Percentiles rank a stretch among this genome's conserved stretches.
These are phyloP conservation scores for Lodderomyces theae DNA, from an alignment of 1,139 yeast genomes.

Conservation along the genomic window DNA sequence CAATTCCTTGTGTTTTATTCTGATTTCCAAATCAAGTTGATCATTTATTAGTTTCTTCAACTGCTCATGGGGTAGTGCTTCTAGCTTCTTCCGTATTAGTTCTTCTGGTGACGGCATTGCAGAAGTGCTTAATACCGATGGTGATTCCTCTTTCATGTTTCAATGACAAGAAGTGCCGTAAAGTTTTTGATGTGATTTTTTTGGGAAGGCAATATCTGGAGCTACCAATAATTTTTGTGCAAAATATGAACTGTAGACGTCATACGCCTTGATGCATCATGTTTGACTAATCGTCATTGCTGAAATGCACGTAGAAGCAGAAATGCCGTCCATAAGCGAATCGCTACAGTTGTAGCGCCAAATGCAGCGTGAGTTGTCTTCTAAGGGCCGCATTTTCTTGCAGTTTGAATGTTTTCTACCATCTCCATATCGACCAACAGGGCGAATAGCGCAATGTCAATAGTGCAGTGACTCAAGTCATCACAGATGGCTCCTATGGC, in stretches of 20 bases:
- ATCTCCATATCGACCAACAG: conserved; percentile 78
- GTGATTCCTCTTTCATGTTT: not conserved
- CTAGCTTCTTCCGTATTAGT: conserved; percentile 24
- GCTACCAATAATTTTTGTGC: conserved; percentile 16
- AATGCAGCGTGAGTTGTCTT: conserved; percentile 60
- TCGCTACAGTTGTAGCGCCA: too few species aligned
- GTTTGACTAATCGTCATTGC: too few species aligned
- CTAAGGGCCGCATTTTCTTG: conserved; percentile 78
- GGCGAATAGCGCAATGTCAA: too few species aligned
- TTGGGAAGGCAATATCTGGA: too few species aligned
- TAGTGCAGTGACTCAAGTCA: too few species aligned
- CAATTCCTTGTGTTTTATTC: conserved; percentile 67
- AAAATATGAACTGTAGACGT: too few species aligned
- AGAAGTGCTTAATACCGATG: not conserved
- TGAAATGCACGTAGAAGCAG: too few species aligned
- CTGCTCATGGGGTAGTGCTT: conserved; percentile 36
- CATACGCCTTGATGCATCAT: too few species aligned
- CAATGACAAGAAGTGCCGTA: too few species aligned
- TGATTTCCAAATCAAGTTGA: conserved; percentile 66
- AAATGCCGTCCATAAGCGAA: too few species aligned
- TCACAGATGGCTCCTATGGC: conserved; percentile 81
- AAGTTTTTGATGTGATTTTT: too few species aligned
- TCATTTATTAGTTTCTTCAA: conserved; percentile 41
- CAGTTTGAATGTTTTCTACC: conserved; percentile 84
- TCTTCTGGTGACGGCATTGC: conserved; percentile 11